These are phyloP conservation scores for Solanum infundibuliforme DNA, from an alignment of 257 asterid species.

Conservation along the genomic window DNA sequence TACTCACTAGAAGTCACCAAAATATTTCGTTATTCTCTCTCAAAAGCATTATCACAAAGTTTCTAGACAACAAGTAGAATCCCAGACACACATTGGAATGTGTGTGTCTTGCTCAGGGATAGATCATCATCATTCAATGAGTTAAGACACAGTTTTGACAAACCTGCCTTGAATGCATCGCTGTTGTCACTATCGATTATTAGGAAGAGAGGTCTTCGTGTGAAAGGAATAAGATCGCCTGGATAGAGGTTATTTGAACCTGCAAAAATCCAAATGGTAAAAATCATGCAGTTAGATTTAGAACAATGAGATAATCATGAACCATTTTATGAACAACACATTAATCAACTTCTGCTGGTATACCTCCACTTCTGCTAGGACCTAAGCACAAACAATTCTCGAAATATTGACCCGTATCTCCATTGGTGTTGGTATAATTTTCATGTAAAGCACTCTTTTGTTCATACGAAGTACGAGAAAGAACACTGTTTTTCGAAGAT, in stretches of 20 bases:
- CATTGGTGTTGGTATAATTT: constrained; percentile 37
- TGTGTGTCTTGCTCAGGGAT: background rate
- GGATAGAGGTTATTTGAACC: constrained; percentile 82
- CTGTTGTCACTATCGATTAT: constrained; percentile 89
- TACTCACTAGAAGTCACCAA: background rate
- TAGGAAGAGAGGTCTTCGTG: constrained; percentile 82
- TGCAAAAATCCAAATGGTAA: constrained; percentile 20
- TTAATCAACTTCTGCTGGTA: background rate
- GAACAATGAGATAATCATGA: background rate
- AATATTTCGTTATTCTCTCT: background rate
- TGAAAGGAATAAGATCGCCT: constrained; percentile 88
- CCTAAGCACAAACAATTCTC: constrained; percentile 64
- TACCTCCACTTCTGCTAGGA: constrained; percentile 80
- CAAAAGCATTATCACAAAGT: background rate
- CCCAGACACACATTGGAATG: background rate
- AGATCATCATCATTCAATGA: background rate
- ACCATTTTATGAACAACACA: background rate
- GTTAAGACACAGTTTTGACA: constrained; percentile 54
- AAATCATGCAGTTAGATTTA: background rate
- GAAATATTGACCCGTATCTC: constrained; percentile 35
- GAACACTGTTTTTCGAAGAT: constrained; percentile 21
- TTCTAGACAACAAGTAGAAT: background rate
- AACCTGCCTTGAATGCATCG: constrained; percentile 99
- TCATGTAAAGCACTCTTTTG: constrained; percentile 35
- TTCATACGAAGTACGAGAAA: constrained; percentile 30